Evolutionary conservation across 768 basidiomycete genomes (phyloP).

Genomic region (Leccinellum albellum): DNA sequence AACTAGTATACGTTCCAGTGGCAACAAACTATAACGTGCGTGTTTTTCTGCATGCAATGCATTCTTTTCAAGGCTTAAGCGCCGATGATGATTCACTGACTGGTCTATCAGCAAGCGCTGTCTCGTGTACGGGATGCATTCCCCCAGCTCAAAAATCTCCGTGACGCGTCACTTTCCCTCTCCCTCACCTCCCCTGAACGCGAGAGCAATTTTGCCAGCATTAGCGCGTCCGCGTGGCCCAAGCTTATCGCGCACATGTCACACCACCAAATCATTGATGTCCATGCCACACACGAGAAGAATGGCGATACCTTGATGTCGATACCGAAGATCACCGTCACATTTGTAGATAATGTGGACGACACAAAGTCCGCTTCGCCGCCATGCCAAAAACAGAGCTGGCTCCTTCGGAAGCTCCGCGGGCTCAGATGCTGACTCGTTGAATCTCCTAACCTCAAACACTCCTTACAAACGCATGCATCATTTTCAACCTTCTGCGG

Average conservation of each 20-base stretch:
- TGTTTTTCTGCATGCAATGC: not conserved
- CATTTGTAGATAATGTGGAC: constrained; percentile 13
- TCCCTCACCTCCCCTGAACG: constrained; percentile 35
- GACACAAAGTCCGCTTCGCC: constrained; percentile 34
- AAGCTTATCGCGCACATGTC: constrained; percentile 38
- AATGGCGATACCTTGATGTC: not conserved
- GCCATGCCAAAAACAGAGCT: constrained; percentile 30
- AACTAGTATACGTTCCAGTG: constrained; percentile 51
- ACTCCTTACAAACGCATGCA: not conserved
- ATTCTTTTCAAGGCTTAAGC: not conserved
- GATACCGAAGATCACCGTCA: constrained; percentile 31
- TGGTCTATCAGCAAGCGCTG: constrained; percentile 44
- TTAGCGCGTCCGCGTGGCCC: constrained; percentile 51
- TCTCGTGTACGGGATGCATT: constrained; percentile 49
- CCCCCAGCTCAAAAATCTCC: constrained; percentile 34
- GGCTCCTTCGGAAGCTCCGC: constrained; percentile 15
- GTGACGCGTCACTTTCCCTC: constrained; percentile 44
- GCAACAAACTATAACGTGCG: constrained; percentile 42
- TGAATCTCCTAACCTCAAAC: not conserved
- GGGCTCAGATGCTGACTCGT: not conserved
- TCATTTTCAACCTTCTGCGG: not conserved
- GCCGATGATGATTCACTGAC: not conserved
- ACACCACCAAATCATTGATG: constrained; percentile 47
- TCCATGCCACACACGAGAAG: constrained; percentile 24
- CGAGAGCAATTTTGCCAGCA: constrained; percentile 38